Evolutionary conservation across 768 basidiomycete species (phyloP), one percentile per base, ranked within the genome.

Genomic region (Boletales sp.): DNA sequence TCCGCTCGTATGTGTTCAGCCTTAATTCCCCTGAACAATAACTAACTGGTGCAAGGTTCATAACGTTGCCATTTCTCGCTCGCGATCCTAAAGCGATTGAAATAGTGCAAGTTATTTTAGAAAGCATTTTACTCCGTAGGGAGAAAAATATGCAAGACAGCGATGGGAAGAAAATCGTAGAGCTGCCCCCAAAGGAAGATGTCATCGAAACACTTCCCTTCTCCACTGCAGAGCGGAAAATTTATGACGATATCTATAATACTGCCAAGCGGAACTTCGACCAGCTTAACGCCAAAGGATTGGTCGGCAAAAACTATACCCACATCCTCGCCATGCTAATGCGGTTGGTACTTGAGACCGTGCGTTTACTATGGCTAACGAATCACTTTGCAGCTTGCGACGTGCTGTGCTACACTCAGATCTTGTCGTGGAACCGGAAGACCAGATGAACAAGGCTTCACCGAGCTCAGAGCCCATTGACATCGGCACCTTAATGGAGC

Each of bases 261-360:
- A 79, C 85, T 36, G 91, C 84, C 3, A 95, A 93, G 69, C 73
- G 74, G 39, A 81, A 84, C 54, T 97, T 93, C 62, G 85, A 93
- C 46, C 80, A 80, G 48, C 74, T 94, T 17, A 84, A 83, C 54
- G 84, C 83, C 4, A 86, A 86, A 64, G 93, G 94, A 4, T 72
- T 86, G 3, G 73, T 90, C 29, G 81, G 83, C 56, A 88, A 81
- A 63, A 91, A 92, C 58, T 87, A 88, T 65, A 87, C 89, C 17
- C 83, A 90, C 65, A 91, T 94, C 63, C 78, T 97, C 59, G 91
- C 94, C 12, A 93, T 95, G 87, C 75, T 97, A 29, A 95, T 95
- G 90, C 81, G 86, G 92, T 92, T 48, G 21, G 79, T 69, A 27
- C 15, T 49, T 37, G 47, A 19, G 6, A 14, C 15, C 3, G 4